Evolutionary conservation across 805 yeast species (phyloP).

Genomic region (Groenewaldozyma tartarivorans): DNA sequence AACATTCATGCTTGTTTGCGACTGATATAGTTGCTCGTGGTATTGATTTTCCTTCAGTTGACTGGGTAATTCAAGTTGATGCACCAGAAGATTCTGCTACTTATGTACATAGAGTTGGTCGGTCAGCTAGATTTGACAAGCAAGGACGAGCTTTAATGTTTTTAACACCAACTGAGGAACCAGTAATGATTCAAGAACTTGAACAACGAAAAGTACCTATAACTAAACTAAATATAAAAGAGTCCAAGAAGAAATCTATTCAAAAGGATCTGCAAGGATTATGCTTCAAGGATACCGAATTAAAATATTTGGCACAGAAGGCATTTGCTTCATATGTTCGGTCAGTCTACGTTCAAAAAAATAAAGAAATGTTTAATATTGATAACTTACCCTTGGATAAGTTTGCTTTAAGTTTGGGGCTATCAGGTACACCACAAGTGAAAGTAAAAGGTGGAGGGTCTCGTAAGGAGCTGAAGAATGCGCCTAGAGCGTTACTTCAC

Average conservation of each 20-base stretch:
- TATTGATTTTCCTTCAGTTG: conserved; percentile 83
- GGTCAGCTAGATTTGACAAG: conserved; percentile 82
- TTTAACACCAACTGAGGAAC: conserved; percentile 77
- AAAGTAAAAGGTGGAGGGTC: conserved; percentile 43
- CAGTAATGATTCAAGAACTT: conserved; percentile 58
- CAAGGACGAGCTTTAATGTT: conserved; percentile 73
- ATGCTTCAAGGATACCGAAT: conserved; percentile 83
- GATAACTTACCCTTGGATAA: conserved; percentile 71
- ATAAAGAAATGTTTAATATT: conserved; percentile 74
- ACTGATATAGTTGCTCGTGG: conserved; percentile 93
- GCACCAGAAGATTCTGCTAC: conserved; percentile 88
- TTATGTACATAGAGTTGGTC: conserved; percentile 83
- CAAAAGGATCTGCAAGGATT: conserved; percentile 78
- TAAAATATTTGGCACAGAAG: conserved; percentile 90
- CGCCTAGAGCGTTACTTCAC: conserved; percentile 58
- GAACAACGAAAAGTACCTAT: conserved; percentile 57
- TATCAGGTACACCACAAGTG: conserved; percentile 94
- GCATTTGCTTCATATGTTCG: conserved; percentile 88
- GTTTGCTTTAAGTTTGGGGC: conserved; percentile 77
- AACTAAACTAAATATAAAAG: conserved; percentile 64
- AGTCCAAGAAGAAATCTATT: conserved; percentile 60
- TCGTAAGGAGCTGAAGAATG: conserved; percentile 67
- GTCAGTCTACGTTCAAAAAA: conserved; percentile 77
- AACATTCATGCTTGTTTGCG: conserved; percentile 73
- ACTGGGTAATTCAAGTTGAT: conserved; percentile 90